A percentile compares a stretch with the other conserved stretches of the same genome.
Evolutionary conservation across 805 yeast species (phyloP).

Genomic region (Teunomyces panamensis): DNA sequence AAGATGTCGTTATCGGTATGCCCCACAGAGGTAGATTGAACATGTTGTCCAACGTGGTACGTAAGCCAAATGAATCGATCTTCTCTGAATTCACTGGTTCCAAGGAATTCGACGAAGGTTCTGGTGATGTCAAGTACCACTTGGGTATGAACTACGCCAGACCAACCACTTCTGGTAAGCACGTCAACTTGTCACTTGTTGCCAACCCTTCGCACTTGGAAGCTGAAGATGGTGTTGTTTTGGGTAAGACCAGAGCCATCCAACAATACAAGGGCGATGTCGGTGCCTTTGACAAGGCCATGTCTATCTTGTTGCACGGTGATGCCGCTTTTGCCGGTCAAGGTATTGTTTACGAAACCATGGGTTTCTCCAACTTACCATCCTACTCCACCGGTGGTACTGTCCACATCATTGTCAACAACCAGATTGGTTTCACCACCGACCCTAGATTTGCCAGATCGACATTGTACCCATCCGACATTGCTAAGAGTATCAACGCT

Average conservation of each 20-base stretch:
- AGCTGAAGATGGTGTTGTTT: conserved; percentile 97
- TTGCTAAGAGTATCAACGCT: conserved; percentile 94
- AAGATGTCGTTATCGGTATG: conserved; percentile 97
- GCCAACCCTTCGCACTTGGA: conserved; percentile 99
- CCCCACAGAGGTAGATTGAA: conserved; percentile 99
- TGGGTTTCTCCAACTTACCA: conserved; percentile 90
- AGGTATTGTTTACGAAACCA: conserved; percentile 98
- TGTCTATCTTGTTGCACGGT: conserved; percentile 94
- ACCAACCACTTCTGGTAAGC: conserved; percentile 98
- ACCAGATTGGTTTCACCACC: conserved; percentile 99
- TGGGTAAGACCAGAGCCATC: conserved; percentile 96
- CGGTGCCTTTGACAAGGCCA: conserved; percentile 78
- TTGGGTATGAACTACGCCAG: conserved; percentile 98
- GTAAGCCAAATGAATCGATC: conserved; percentile 97
- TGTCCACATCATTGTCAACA: conserved; percentile 90
- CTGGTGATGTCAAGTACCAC: conserved; percentile 99
- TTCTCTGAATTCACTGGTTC: conserved; percentile 95
- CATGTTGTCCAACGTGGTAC: conserved; percentile 95
- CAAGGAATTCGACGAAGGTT: conserved; percentile 87
- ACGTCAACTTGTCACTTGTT: conserved; percentile 90
- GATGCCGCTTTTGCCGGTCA: conserved; percentile 99
- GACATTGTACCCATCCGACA: conserved; percentile 96
- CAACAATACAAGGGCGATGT: conserved; percentile 88
- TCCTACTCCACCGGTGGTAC: conserved; percentile 99
- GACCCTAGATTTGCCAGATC: conserved; percentile 98